A percentile compares a stretch with the other conserved stretches of the same genome.
Conservation (phyloP, 148 eudicot species). For the Camellia granthamiana region DNA sequence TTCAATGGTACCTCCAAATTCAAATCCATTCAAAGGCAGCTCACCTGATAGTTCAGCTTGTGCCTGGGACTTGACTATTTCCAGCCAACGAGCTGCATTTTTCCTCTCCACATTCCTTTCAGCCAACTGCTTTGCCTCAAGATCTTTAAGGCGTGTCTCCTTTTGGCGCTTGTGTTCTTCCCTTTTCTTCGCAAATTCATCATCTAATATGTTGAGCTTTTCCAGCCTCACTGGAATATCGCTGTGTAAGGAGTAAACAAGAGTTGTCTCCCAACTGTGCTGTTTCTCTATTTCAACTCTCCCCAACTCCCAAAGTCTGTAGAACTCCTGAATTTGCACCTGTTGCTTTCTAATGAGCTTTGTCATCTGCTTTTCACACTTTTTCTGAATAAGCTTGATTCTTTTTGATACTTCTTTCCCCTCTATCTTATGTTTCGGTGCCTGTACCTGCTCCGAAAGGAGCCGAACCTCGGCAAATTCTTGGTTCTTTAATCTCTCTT, state of each 20-base stretch:
- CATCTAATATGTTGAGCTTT: constrained; percentile 42
- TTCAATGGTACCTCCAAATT: constrained; percentile 17
- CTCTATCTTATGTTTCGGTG: constrained; percentile 11
- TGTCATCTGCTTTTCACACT: constrained; percentile 31
- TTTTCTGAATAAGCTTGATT: constrained; percentile 27
- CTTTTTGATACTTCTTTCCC: constrained; percentile 17
- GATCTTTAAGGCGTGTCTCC: constrained; percentile 33
- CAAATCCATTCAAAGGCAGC: constrained; percentile 17
- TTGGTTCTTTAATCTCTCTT: constrained; percentile 24
- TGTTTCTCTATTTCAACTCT: constrained; percentile 38
- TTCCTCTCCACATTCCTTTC: constrained; percentile 37
- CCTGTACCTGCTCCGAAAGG: background rate
- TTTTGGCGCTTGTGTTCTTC: constrained; percentile 40
- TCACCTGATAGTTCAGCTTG: constrained; percentile 16
- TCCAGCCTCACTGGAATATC: constrained; percentile 32
- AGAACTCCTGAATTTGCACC: constrained; percentile 40
- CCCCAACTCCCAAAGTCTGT: constrained; percentile 36
- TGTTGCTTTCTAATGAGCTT: constrained; percentile 41
- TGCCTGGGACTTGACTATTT: constrained; percentile 24
- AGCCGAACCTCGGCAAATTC: constrained; percentile 17
- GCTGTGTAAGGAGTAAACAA: constrained; percentile 35
- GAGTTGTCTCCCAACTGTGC: constrained; percentile 34
- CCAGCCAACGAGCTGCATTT: constrained; percentile 30
- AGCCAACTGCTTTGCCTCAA: constrained; percentile 43
- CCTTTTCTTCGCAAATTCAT: constrained; percentile 38